phyloP scores from a whole-genome alignment of 345 rosid genomes.

The Toxicodendron radicans region DNA sequence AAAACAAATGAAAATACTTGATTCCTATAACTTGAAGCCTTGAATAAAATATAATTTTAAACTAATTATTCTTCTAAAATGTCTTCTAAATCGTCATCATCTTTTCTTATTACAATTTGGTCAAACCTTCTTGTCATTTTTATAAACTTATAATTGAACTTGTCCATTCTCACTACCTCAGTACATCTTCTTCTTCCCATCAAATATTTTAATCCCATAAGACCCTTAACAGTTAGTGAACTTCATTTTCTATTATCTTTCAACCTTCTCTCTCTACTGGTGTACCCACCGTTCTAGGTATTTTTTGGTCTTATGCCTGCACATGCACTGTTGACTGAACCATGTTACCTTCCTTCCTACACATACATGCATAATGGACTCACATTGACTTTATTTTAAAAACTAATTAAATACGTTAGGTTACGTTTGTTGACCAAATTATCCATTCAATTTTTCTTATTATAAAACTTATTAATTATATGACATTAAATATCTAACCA shows the following conservation, averaged over 20 bases:
- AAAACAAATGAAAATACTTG: background rate
- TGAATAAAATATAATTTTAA: background rate
- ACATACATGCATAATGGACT: conserved; percentile 50
- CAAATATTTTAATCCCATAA: conserved; percentile 2
- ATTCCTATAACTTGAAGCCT: background rate
- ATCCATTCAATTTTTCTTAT: conserved; percentile 22
- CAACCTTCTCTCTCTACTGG: conserved; percentile 6
- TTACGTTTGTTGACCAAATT: conserved; percentile 54
- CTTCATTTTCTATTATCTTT: conserved; percentile 16
- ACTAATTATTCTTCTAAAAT: conserved; percentile 19
- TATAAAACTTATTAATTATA: conserved; percentile 20
- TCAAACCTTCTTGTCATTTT: conserved; percentile 13
- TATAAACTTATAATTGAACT: conserved; percentile 7
- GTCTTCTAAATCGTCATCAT: background rate
- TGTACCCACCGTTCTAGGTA: conserved; percentile 12
- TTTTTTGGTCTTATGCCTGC: conserved; percentile 30
- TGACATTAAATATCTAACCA: conserved; percentile 29
- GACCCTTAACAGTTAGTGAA: conserved; percentile 14
- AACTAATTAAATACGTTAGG: conserved; percentile 31
- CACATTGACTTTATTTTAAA: conserved; percentile 45
- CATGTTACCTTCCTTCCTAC: conserved; percentile 72
- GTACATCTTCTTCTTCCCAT: background rate
- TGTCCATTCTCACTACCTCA: background rate
- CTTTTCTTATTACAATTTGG: background rate
- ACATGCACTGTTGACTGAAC: conserved; percentile 69